A percentile compares a stretch with the other conserved stretches of the same genome.
phyloP scores from a whole-genome alignment of 768 basidiomycete genomes.

The Crepidotus variabilis region DNA sequence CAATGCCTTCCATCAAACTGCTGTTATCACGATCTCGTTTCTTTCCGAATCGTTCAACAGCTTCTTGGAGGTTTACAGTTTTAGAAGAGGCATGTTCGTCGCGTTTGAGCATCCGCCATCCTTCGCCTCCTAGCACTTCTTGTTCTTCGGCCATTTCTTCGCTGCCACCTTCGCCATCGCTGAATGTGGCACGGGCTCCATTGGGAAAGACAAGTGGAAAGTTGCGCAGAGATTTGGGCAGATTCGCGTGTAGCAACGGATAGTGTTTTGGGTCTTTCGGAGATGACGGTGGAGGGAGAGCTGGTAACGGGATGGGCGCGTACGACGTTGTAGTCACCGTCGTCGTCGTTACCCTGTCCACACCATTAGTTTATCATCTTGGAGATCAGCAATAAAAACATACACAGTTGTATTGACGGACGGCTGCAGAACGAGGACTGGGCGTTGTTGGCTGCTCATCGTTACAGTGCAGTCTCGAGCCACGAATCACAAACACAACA shows the following conservation, averaged over 20 bases:
- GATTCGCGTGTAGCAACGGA: conserved; percentile 68
- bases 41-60: conserved; percentile 85
- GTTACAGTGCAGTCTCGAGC: conserved; percentile 28
- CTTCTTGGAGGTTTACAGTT: conserved; percentile 68
- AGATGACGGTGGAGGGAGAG: conserved; percentile 63
- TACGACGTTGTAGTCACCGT: conserved; percentile 89
- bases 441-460: conserved; percentile 65
- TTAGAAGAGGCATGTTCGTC: conserved; percentile 45
- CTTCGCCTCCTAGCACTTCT: conserved; percentile 56
- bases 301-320: conserved; percentile 80
- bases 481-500: conserved; percentile 19
- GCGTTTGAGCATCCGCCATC: conserved; percentile 73
- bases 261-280: conserved; percentile 80
- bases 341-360: conserved; percentile 77
- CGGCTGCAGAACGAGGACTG: conserved; percentile 69
- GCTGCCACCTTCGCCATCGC: conserved; percentile 61
- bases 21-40: conserved; percentile 57
- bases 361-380: conserved; percentile 17
- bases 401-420: conserved; percentile 86
- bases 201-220: conserved; percentile 82
- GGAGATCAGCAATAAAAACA: conserved; percentile 21
- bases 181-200: conserved; percentile 76
- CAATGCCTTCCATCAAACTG: conserved; percentile 44
- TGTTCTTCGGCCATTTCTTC: conserved; percentile 73
- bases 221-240: conserved; percentile 69